Base-by-base conservation (phyloP, 805 yeast genomes). In the Candida coleopterorum region DNA sequence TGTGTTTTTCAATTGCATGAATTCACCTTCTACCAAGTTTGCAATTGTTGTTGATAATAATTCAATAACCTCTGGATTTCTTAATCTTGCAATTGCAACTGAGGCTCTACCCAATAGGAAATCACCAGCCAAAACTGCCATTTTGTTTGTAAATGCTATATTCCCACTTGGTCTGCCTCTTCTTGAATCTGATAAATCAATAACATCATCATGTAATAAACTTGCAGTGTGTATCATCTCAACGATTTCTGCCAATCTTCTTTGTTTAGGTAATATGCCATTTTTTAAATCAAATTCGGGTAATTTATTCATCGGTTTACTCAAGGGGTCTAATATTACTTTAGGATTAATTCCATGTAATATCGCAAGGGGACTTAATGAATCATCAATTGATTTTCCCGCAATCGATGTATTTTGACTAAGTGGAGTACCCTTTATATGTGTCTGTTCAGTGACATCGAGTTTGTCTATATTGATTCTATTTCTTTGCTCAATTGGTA, bases 161-260 rank as follows among this genome's bases (percentile, higher is more conserved):
- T 93, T 93, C 1, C 97, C 97, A 45, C 85, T 77, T 16, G 94
- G 94, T 52, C 85, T 74, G 29, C 96, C 95, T 45, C 98, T 72
- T 56, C 98, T 73, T 23, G 90, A 75, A 52, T 85, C 97, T 0
- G 89, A 78, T 31, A 80, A 72, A 62, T 93, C 98, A 50, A 93
- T 90, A 42, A 93, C 98, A 58, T 93, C 98, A 62, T 93, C 98
- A 58, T 93, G 98, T 37, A 93, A 72, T 45, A 93, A 65, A 9
- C 95, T 84, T 3, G 98, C 97, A 1, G 97, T 93, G 59, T 93
- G 98, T 46, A 93, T 93, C 95, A 93, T 85, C 62, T 93, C 98
- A 8, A 90, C 96, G 50, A 93, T 90, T 63, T 93, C 98, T 1
- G 98, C 97, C 38, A 93, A 70, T 40, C 98, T 74, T 46, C 97